Base-by-base conservation (phyloP, 805 yeast genomes). In the Wilhelminamyces savonicus region DNA sequence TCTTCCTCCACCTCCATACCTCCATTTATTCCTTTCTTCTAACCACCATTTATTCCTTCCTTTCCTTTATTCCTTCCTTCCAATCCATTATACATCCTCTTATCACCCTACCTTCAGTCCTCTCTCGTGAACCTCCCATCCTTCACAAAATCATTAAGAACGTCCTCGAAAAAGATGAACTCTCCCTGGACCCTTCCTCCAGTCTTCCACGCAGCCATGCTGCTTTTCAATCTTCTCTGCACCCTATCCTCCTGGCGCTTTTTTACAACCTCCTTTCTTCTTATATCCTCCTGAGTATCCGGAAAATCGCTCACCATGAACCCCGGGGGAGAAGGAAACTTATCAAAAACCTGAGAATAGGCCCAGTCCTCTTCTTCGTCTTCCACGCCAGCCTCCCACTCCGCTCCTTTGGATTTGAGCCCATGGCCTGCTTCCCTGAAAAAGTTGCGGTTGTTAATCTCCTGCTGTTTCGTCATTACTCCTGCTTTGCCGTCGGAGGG, bases 281-380 rank as follows among this genome's bases (percentile, higher is more conserved):
- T 35, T 21, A 19, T 27, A 13, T 32, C 44, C 31, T 60, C 66
- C 31, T 58, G 63, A 1, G 62, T 57, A 22, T 42, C 39, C 5
- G 62, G 62, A 30, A 61, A 61, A 26, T 56, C 62, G 13, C 61
- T 59, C 13, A 41, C 38, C 64, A 60, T 60, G 35, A 54, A 61
- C 12, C 66, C 66, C 3, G 66, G 65, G 3, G 67, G 67, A 4
- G 60, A 52, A 31, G 59, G 58, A 27, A 57, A 52, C 35, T 54
- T 55, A 36, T 59, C 65, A 41, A 48, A 57, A 7, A 59, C 38
- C 40, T 61, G 67, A 13, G 40, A 52, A 25, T 26, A 40, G 7
- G 41, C 50, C 39, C 42, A 31, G 6, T 41, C 44, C 10, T 41
- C 43, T n/a, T 48, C 49, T 13, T 38, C 35, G 4, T 31, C 28